Base-by-base conservation (phyloP, 306 rosid species). In the Lotus japonicus region DNA sequence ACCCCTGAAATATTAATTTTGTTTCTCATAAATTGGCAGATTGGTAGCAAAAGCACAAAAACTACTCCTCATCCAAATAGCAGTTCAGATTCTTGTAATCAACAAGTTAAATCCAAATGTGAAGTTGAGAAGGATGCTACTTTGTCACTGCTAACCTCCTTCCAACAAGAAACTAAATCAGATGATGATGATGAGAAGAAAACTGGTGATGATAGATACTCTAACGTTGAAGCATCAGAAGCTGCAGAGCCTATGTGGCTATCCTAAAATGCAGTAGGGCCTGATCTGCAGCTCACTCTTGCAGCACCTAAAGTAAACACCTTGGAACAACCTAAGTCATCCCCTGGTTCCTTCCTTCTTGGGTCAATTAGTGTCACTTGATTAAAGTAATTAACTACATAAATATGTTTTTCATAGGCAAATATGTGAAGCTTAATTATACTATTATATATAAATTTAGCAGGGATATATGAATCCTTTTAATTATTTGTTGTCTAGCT, bases 271-370 rank as follows among this genome's bases (percentile, higher is more conserved):
- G 69, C 48, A 33, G 41, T 70, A 46, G 70, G 21, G 12, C 83
- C 66, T 55, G 84, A 90, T 80, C 86, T 89, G 62, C 90, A 89
- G 63, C 91, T 92, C 56, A 88, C 85, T 54, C 92, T 92, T 39
- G 92, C 95, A 1, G 84, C 67, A 6, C 77, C 85, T 3, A 79
- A 60, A 52, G 17, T 80, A 11, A 81, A 28, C 49, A 42, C 57
- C 61, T 33, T 41, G 45, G 85, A 84, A 66, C 83, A 84, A 76
- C 82, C 58, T 11, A 74, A 80, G 56, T 21, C 87, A 19, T 43
- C 92, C 38, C 51, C 82, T 0, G 31, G 16, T 46, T 64, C 70
- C 11, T 64, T 46, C 19, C 15, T 46, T 14, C 18, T 28, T 46
- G 70, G 70, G 2, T 58, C 57, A 46, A 64, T 64, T 64, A 48